A percentile compares a stretch with the other conserved stretches of the same genome.
phyloP scores from a whole-genome alignment of 2,329 filamentous ascomycete genomes.

The Fusarium keratoplasticum region DNA sequence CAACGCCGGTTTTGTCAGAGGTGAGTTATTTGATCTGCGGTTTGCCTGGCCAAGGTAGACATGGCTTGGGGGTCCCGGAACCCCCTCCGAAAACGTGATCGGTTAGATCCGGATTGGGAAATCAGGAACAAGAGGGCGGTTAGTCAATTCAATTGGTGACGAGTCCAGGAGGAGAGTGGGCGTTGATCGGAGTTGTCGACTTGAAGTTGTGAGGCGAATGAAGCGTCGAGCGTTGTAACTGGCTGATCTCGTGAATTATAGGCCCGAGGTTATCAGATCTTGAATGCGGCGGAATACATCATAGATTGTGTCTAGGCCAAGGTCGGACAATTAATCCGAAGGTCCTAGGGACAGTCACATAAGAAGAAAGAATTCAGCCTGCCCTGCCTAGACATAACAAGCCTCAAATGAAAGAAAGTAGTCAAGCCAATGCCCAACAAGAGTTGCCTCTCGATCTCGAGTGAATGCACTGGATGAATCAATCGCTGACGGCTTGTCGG shows the following conservation, averaged over 20 bases:
- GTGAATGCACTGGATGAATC: background rate
- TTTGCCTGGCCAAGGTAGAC: constrained; percentile 12
- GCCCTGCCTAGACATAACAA: background rate
- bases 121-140: background rate
- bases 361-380: background rate
- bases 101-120: background rate
- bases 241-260: background rate
- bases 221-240: background rate
- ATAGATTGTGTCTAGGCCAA: constrained; percentile 19
- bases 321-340: background rate
- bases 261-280: constrained; percentile 32
- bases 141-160: background rate
- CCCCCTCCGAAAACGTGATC: background rate
- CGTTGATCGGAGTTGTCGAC: background rate
- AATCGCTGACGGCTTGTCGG: constrained; percentile 1
- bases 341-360: background rate
- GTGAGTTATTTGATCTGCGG: constrained; percentile 15
- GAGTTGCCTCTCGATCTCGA: background rate
- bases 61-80: background rate
- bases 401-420: background rate
- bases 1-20: background rate
- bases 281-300: constrained; percentile 18
- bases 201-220: background rate
- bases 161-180: background rate
- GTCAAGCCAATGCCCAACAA: background rate